Base-by-base conservation (phyloP, 2,329 filamentous ascomycete genomes). In the Reticulascus tulasneorum region DNA sequence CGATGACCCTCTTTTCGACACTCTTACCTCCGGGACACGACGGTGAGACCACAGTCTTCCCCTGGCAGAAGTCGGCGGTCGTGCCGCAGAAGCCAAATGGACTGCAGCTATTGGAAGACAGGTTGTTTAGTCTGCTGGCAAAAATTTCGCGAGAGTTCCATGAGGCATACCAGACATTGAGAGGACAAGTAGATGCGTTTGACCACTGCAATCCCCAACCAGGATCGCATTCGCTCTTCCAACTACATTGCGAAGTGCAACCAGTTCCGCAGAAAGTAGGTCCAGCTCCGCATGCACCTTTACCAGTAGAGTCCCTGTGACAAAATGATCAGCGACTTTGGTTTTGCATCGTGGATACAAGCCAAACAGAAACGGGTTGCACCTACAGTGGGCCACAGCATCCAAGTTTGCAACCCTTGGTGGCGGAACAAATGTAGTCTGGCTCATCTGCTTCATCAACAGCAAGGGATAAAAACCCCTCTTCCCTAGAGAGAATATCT, bases 81-180 rank as follows among this genome's bases (percentile, higher is more conserved):
- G 27, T 32, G n/a, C 45, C 45, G 27, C 45, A 47, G 26, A 40
- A 47, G 11, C 39, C 39, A 23, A 33, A 45, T 19, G 37, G 16
- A 9, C 29, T 37, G 24, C 23, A 47, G 38, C 42, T n/a, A n/a
- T n/a, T n/a, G n/a, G n/a, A n/a, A n/a, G n/a, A n/a, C n/a, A n/a
- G n/a, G n/a, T 10, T 23, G n/a, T n/a, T n/a, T 18, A 51, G 27
- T 28, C 44, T 48, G 44, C 62, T n/a, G n/a, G n/a, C n/a, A n/a
- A n/a, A n/a, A n/a, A n/a, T n/a, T n/a, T n/a, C n/a, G n/a, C n/a
- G n/a, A n/a, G n/a, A n/a, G n/a, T n/a, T n/a, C n/a, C n/a, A n/a
- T n/a, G n/a, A n/a, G n/a, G n/a, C n/a, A n/a, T n/a, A 63, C 45
- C 61, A 66, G 9, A 63, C 60, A 35, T 64, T 62, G 16, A 64